Conservation (phyloP, 1,284 basidiomycete genomes). For the Cryptococcus maquisensis region DNA sequence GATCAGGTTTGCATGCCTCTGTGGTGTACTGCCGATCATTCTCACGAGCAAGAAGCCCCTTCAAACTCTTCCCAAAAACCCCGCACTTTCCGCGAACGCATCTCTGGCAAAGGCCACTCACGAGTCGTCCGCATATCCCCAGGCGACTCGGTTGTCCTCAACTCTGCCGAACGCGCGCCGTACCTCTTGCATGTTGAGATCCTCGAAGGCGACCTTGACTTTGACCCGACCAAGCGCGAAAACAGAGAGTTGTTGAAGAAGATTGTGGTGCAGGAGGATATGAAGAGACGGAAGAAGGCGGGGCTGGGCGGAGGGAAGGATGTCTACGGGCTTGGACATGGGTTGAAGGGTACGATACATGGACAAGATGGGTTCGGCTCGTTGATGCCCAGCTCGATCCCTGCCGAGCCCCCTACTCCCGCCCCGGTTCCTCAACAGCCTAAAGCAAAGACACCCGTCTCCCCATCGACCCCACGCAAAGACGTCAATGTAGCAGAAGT, state of each 20-base stretch:
- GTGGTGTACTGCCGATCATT: conserved; percentile 73
- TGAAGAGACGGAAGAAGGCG: conserved; percentile 45
- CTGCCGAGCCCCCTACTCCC: conserved; percentile 4
- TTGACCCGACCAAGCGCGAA: conserved; percentile 76
- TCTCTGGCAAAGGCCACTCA: conserved; percentile 67
- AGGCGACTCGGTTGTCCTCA: conserved; percentile 95
- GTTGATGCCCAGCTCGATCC: conserved; percentile 19
- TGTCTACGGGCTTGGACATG: neutral
- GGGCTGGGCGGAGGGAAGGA: neutral
- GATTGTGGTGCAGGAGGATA: conserved; percentile 68
- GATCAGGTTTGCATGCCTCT: conserved; percentile 75
- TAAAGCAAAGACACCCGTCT: neutral
- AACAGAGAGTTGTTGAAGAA: conserved; percentile 84
- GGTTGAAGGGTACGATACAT: conserved; percentile 2
- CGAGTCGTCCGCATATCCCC: conserved; percentile 96
- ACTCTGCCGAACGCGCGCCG: conserved; percentile 94
- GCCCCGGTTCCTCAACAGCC: neutral
- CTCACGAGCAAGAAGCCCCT: conserved; percentile 45
- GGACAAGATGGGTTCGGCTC: conserved; percentile 19
- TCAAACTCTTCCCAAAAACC: conserved; percentile 52
- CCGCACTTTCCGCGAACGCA: conserved; percentile 43
- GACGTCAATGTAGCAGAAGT: conserved; percentile 52
- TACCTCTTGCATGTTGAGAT: conserved; percentile 93
- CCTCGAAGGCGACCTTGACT: conserved; percentile 84
- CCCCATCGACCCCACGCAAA: conserved; percentile 1